These are phyloP conservation scores for Trichoderma oligosporum DNA, from an alignment of 2,329 filamentous ascomycete species.

Conservation along the genomic window DNA sequence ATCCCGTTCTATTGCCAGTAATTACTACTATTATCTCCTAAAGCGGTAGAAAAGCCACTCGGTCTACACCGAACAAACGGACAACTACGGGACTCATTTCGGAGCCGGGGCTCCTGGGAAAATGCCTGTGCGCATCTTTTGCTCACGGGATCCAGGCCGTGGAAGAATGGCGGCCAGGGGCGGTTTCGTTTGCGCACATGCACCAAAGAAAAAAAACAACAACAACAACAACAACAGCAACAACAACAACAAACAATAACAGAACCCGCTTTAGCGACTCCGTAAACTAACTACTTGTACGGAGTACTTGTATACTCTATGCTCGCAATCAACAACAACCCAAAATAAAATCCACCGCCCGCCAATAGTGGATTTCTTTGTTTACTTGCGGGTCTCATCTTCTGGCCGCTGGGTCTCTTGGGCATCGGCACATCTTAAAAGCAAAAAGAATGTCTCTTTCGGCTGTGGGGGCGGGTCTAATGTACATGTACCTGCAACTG, in stretches of 20 bases:
- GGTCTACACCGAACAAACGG: conserved; percentile 13
- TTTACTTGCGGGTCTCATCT: conserved; percentile 12
- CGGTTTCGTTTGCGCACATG: neutral
- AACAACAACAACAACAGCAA: neutral
- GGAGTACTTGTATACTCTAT: too few species aligned
- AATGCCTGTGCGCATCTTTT: neutral
- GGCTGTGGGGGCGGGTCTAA: conserved; percentile 17
- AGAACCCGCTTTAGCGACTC: too few species aligned
- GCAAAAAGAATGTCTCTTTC: conserved; percentile 10
- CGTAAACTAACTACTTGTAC: too few species aligned
- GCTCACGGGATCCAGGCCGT: too few species aligned
- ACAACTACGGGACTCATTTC: neutral
- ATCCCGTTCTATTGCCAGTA: neutral
- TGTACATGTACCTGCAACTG: neutral
- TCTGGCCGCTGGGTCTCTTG: conserved; percentile 1
- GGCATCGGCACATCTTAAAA: conserved; percentile 13
- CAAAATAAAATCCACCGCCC: too few species aligned
- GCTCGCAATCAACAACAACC: neutral
- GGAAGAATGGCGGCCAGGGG: neutral
- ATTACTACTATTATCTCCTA: conserved; percentile 11
- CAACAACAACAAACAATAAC: too few species aligned
- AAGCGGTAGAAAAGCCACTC: conserved; percentile 8
- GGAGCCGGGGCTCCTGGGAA: neutral
- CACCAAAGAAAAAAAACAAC: neutral
- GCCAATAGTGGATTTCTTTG: neutral